A percentile compares a stretch with the other conserved stretches of the same genome.
Evolutionary conservation across 768 basidiomycete species (phyloP).

Genomic region (Bullera alba): DNA sequence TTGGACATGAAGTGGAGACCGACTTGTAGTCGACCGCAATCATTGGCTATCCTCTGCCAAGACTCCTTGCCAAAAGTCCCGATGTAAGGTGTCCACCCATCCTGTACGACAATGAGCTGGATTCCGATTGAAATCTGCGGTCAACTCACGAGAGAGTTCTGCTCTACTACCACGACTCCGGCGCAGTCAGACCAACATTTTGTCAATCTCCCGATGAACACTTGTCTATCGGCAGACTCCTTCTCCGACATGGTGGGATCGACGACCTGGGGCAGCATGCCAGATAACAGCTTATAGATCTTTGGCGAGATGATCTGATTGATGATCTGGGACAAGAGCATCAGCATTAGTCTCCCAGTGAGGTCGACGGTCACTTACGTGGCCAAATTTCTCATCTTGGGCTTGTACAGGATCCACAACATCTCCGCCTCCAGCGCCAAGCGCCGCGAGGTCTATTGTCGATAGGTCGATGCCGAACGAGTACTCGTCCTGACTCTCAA

Average conservation of each 20-base stretch:
- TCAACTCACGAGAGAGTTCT: conserved; percentile 49
- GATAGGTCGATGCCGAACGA: conserved; percentile 61
- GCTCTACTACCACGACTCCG: conserved; percentile 55
- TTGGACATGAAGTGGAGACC: conserved; percentile 57
- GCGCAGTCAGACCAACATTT: conserved; percentile 70
- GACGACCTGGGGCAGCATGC: conserved; percentile 47
- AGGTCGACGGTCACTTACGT: conserved; percentile 48
- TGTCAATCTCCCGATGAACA: conserved; percentile 56
- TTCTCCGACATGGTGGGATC: conserved; percentile 18
- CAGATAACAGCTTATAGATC: conserved; percentile 55
- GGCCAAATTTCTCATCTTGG: conserved; percentile 53
- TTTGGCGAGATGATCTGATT: conserved; percentile 52
- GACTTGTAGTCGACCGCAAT: conserved; percentile 55
- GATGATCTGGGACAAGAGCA: conserved; percentile 51
- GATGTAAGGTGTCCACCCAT: conserved; percentile 58
- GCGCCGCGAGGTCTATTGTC: conserved; percentile 57
- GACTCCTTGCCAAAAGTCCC: conserved; percentile 52
- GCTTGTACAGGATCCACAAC: conserved; percentile 31
- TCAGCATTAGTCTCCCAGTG: background rate
- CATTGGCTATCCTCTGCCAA: conserved; percentile 55
- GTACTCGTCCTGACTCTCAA: conserved; percentile 64
- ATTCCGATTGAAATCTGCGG: background rate
- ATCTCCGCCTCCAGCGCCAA: conserved; percentile 50
- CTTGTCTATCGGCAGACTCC: conserved; percentile 25
- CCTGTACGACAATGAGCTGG: conserved; percentile 45